Base-by-base conservation (phyloP, 2,329 filamentous ascomycete genomes). In the Penicillium sp. region DNA sequence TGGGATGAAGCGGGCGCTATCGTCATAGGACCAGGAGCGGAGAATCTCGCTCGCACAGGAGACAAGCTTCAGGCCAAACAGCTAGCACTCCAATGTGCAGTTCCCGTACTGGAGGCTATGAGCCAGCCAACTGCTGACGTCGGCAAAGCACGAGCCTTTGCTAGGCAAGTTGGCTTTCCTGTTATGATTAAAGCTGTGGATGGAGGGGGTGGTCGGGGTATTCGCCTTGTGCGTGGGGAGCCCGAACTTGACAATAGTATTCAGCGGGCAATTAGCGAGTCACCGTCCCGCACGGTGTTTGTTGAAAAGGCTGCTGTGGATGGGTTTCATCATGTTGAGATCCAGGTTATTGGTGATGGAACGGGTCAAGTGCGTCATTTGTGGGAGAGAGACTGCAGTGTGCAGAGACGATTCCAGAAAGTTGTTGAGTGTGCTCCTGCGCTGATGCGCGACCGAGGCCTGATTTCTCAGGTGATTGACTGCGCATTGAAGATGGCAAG, bases 141-240 rank as follows among this genome's bases (percentile, higher is more conserved):
- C 1, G 69, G 75, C 25, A 72, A 78, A 5, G 76, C 83, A 4
- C 66, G 69, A 3, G 42, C 51, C 0, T 92, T 92, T 63, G 92
- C 89, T 69, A 79, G 66, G 2, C 46, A 71, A 22, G 72, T 77
- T 14, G 81, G 81, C 1, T 81, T 79, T 43, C 83, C 83, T 0
- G 74, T 85, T 42, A 85, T 86, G 81, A 73, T 87, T 43, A 87
- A 87, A 63, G 84, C 84, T n/a, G 81, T 86, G 3, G 84, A 86
- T 66, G 84, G 84, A 1, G 85, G 84, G 14, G 84, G 84, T 2
- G 85, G 85, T 0, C 71, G 83, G 15, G 85, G 84, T 0, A 86
- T 87, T 44, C 77, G 84, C 6, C 71, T 86, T 1, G 78, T 85
- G 6, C 69, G 70, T 1, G 64, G 67, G 22, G 70, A 76, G 35